Percentiles rank a stretch among this genome's conserved stretches.
These are phyloP conservation scores for Anthostomella pinea DNA, from an alignment of 2,329 filamentous ascomycete species.

Conservation along the genomic window DNA sequence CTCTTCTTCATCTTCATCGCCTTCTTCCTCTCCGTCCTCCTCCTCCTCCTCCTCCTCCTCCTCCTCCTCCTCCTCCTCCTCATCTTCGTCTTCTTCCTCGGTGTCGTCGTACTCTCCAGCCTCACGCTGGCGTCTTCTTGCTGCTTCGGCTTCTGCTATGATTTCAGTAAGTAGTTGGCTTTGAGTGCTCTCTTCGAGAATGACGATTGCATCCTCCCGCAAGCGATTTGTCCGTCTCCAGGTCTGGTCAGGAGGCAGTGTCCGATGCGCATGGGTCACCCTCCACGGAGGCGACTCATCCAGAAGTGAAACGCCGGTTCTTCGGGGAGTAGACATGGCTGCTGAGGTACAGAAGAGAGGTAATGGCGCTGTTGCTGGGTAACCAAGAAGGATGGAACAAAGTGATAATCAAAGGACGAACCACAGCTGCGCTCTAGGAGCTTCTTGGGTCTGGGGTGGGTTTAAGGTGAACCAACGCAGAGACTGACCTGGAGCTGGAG, in stretches of 20 bases:
- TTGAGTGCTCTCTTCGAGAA: background rate
- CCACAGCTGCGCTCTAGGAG: too few relatives aligned
- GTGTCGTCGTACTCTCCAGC: conserved; percentile 4
- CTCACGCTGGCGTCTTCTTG: too few relatives aligned
- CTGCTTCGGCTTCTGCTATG: conserved; percentile 3
- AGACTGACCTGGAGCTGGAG: conserved; percentile 19
- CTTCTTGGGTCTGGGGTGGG: background rate
- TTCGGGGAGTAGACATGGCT: too few relatives aligned
- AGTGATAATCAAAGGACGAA: too few relatives aligned
- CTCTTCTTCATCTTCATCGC: conserved; percentile 25
- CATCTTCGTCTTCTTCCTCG: conserved; percentile 17
- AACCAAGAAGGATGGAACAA: too few relatives aligned
- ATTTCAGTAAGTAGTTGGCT: conserved; percentile 5
- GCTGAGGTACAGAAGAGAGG: too few relatives aligned
- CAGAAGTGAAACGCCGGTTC: background rate
- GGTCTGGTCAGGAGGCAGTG: background rate
- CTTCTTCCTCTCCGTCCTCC: conserved; percentile 33
- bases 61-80: conserved; percentile 19
- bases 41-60: conserved; percentile 27
- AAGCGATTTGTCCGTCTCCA: background rate
- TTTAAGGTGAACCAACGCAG: background rate
- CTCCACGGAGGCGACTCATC: background rate
- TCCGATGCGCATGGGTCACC: conserved; percentile 6
- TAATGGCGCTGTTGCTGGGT: too few relatives aligned
- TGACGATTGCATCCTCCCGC: background rate